Evolutionary conservation across 345 rosid species (phyloP), one percentile per base, ranked within the genome.

Genomic region (Carallia brachiata): DNA sequence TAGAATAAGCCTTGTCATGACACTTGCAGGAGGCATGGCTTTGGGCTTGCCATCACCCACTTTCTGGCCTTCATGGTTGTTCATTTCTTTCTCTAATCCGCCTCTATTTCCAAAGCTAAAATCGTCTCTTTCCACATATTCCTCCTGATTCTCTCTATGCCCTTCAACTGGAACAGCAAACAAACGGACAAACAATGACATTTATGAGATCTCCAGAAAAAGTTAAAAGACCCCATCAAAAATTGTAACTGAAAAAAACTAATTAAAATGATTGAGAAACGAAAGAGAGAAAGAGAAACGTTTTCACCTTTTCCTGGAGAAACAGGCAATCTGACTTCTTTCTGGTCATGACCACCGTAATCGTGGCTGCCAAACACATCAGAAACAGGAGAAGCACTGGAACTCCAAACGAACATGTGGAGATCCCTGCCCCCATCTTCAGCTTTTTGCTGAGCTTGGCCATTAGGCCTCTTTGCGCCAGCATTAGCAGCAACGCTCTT

Each of bases 371-470:
- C 96, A 34, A 89, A 92, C 13, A 92, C 98, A 44, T 95, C 99
- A 0, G 99, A 92, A 3, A 90, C 98, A 10, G 99, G 99, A 6
- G 99, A 95, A 10, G 97, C 92, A 54, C 92, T 95, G 2, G 97
- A 90, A 73, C 99, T 95, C 99, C 99, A 95, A 10, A 95, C 99
- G 70, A 90, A 92, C 98, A 95, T 92, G 39, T 88, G 99, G 52
- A 95, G 91, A 78, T 95, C 99, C 77, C 74, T 88, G 1, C 88
- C 88, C 58, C 85, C 88, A 16, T 76, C 86, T 52, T 79, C 90
- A 32, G 58, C 47, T 62, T 80, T 82, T 63, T 67, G 80, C 2
- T 68, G 79, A 15, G 73, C 84, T 55, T 82, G 87, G 0, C 83
- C 86, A 57, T 77, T 86, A 19, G 80, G 70, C 71, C 74, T 85